phyloP scores from a whole-genome alignment of 257 asterid species.

The Phtheirospermum japonicum region DNA sequence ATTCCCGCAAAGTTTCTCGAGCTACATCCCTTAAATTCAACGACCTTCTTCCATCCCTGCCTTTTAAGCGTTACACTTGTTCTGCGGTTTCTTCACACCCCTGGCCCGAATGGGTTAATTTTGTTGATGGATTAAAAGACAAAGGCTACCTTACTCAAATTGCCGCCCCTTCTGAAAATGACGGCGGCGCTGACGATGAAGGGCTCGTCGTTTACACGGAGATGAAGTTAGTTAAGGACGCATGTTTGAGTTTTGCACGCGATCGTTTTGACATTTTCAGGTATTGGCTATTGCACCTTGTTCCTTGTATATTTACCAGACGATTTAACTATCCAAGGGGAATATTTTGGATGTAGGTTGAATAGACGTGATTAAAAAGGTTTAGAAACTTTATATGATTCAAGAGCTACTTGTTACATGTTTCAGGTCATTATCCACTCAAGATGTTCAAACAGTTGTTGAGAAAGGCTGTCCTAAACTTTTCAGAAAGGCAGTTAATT shows the following conservation, averaged over 20 bases:
- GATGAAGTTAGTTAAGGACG: constrained; percentile 56
- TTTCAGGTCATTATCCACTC: constrained; percentile 62
- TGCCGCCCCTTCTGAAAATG: constrained; percentile 17
- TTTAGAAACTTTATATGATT: constrained; percentile 8
- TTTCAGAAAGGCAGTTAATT: constrained; percentile 75
- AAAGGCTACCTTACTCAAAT: constrained; percentile 56
- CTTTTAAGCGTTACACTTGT: constrained; percentile 35
- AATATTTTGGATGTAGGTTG: too few species aligned
- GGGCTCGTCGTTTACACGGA: constrained; percentile 43
- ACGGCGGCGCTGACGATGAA: constrained; percentile 24
- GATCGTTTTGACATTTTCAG: constrained; percentile 80
- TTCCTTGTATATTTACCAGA: background rate
- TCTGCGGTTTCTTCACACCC: constrained; percentile 48
- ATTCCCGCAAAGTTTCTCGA: constrained; percentile 27
- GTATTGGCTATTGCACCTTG: constrained; percentile 35
- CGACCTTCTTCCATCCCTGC: constrained; percentile 35
- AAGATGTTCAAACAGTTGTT: constrained; percentile 67
- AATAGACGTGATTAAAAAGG: background rate
- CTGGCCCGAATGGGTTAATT: constrained; percentile 93
- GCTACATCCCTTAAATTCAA: constrained; percentile 27
- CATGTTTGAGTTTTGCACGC: constrained; percentile 76
- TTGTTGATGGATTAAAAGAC: constrained; percentile 62
- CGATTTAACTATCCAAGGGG: too few species aligned
- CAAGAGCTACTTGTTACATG: constrained; percentile 11
- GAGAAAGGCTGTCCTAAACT: constrained; percentile 82